These are phyloP conservation scores for Eutypa lata DNA, from an alignment of 2,329 filamentous ascomycete species.

Conservation along the genomic window DNA sequence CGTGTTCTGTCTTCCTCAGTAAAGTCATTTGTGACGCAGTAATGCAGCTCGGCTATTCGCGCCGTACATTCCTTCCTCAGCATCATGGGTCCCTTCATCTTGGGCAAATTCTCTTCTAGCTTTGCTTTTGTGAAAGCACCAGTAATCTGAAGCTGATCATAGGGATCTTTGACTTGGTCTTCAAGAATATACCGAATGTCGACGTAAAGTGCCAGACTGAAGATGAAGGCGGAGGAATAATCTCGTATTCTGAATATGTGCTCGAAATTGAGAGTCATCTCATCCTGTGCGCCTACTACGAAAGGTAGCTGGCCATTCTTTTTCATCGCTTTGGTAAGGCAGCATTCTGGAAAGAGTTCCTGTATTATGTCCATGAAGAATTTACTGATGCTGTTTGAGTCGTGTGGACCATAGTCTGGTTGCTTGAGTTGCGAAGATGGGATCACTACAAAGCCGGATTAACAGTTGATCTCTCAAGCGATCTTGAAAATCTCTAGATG, in stretches of 20 bases:
- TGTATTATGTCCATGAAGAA: constrained; percentile 16
- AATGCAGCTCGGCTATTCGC: constrained; percentile 11
- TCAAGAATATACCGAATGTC: constrained; percentile 30
- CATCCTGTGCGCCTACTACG: constrained; percentile 21
- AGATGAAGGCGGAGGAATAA: constrained; percentile 22
- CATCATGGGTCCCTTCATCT: constrained; percentile 8
- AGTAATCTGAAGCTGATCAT: constrained; percentile 17
- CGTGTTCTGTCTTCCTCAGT: constrained; percentile 14
- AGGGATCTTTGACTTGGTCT: constrained; percentile 12
- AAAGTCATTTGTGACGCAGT: constrained; percentile 18
- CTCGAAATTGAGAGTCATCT: constrained; percentile 23
- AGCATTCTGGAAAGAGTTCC: constrained; percentile 21
- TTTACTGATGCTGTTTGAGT: constrained; percentile 9
- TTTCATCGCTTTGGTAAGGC: constrained; percentile 25
- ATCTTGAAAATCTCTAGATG: too few relatives aligned
- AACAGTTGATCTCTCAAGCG: not conserved
- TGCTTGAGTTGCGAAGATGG: constrained; percentile 3
- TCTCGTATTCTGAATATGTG: constrained; percentile 13
- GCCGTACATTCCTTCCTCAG: constrained; percentile 6
- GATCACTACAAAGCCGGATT: constrained; percentile 1
- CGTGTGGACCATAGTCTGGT: constrained; percentile 17
- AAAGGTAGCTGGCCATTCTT: constrained; percentile 11
- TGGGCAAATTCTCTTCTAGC: constrained; percentile 9
- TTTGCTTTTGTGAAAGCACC: constrained; percentile 9
- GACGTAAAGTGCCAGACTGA: constrained; percentile 27